Evolutionary conservation across 2,329 filamentous ascomycete genomes (phyloP).

Genomic region (Trichoderma semiorbis): DNA sequence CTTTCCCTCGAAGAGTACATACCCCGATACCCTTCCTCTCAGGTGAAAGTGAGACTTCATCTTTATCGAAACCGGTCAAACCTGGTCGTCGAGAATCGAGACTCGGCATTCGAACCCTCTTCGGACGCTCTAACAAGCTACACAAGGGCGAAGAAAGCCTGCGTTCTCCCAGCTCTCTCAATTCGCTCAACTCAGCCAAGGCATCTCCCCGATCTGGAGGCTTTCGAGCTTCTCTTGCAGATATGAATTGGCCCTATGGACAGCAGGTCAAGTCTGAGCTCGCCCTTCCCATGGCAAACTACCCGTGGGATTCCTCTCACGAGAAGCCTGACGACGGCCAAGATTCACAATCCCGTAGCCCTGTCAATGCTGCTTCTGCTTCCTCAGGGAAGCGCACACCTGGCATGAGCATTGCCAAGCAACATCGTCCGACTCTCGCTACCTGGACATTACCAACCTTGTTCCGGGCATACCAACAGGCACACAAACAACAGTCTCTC

Average conservation of each 20-base stretch:
- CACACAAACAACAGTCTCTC: slow-evolving; percentile 70
- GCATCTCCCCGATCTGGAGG: slow-evolving; percentile 34
- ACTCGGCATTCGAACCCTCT: slow-evolving; percentile 50
- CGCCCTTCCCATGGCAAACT: not conserved
- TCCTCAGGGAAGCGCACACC: slow-evolving; percentile 15
- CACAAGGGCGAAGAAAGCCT: slow-evolving; percentile 34
- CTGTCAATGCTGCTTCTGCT: slow-evolving; percentile 4
- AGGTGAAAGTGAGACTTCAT: slow-evolving; percentile 16
- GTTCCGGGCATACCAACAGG: slow-evolving; percentile 83
- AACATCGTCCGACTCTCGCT: slow-evolving; percentile 33
- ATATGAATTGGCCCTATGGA: slow-evolving; percentile 43
- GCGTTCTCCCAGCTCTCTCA: slow-evolving; percentile 23
- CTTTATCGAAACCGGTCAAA: slow-evolving; percentile 44
- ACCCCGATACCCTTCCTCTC: slow-evolving; percentile 1
- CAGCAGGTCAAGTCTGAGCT: slow-evolving; percentile 25
- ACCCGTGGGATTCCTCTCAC: not conserved
- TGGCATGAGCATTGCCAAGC: slow-evolving; percentile 21
- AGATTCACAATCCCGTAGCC: slow-evolving; percentile 11
- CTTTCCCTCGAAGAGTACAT: slow-evolving; percentile 8
- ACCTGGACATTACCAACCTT: slow-evolving; percentile 70
- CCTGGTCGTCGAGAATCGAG: slow-evolving; percentile 48
- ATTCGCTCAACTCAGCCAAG: slow-evolving; percentile 16
- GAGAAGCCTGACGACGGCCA: slow-evolving; percentile 20
- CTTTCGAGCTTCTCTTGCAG: slow-evolving; percentile 45
- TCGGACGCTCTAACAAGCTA: slow-evolving; percentile 43